phyloP scores from a whole-genome alignment of 2,329 filamentous ascomycete species.

The Bipolaris bicolor region DNA sequence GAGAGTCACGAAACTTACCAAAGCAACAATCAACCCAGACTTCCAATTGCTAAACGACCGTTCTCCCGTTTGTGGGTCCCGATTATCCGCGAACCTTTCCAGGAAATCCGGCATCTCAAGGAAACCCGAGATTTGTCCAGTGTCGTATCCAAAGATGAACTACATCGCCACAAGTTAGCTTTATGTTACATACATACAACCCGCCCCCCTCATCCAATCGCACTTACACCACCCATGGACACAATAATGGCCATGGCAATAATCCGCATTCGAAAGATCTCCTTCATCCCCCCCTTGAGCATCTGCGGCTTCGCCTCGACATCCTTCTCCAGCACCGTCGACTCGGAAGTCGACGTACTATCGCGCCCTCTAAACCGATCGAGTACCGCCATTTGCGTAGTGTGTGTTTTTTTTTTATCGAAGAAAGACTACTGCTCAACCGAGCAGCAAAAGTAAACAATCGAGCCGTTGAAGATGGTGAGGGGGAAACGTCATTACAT shows the following conservation, averaged over 20 bases:
- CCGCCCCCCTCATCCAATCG: background rate
- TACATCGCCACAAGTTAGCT: background rate
- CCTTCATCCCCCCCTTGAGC: slow-evolving; percentile 27
- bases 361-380: slow-evolving; percentile 22
- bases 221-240: slow-evolving; percentile 45
- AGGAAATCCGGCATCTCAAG: slow-evolving; percentile 47
- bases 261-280: slow-evolving; percentile 43
- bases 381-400: slow-evolving; percentile 32
- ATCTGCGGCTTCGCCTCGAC: slow-evolving; percentile 39
- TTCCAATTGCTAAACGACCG: slow-evolving; percentile 40
- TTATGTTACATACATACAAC: background rate
- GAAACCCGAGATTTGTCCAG: slow-evolving; percentile 47
- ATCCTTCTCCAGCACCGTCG: slow-evolving; percentile 27
- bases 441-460: background rate
- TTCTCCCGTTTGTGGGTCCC: slow-evolving; percentile 26
- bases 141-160: slow-evolving; percentile 43
- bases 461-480: background rate
- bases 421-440: background rate
- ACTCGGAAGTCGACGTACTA: slow-evolving; percentile 29
- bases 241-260: slow-evolving; percentile 43
- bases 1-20: slow-evolving; percentile 28
- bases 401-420: background rate
- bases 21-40: slow-evolving; percentile 44
- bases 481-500: slow-evolving; percentile 4
- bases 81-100: slow-evolving; percentile 36